These are phyloP conservation scores for Tilletia indica DNA, from an alignment of 1,284 basidiomycete species.

Conservation along the genomic window DNA sequence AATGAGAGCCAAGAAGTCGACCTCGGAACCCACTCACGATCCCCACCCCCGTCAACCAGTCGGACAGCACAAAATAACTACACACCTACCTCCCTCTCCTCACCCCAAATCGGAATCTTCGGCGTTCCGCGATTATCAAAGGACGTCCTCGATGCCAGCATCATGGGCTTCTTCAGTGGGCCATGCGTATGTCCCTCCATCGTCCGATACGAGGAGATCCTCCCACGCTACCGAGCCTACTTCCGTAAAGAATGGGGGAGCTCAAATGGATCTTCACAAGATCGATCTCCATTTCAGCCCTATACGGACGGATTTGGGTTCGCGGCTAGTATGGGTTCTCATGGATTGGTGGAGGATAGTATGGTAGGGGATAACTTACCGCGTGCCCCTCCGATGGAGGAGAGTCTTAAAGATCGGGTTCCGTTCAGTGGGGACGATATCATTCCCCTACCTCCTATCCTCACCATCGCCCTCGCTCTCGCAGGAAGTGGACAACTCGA, in stretches of 20 bases:
- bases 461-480: background rate
- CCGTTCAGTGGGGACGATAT: background rate
- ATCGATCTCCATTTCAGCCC: background rate
- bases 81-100: background rate
- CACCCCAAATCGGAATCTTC: background rate
- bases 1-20: too few species aligned
- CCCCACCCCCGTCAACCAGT: too few species aligned
- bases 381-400: background rate
- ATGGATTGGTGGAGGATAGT: too few species aligned
- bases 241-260: background rate
- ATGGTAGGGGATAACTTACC: background rate
- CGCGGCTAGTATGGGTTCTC: too few species aligned
- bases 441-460: background rate
- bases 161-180: slow-evolving; percentile 9
- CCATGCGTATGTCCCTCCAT: slow-evolving; percentile 2
- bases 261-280: background rate
- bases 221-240: slow-evolving; percentile 6
- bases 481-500: slow-evolving; percentile 3
- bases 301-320: background rate
- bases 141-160: background rate
- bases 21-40: too few species aligned
- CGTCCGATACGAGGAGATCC: slow-evolving; percentile 7
- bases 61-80: too few species aligned
- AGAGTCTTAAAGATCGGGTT: background rate
- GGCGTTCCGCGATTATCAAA: background rate